These are phyloP conservation scores for Solanum bulbocastanum DNA, from an alignment of 257 asterid species.

Conservation along the genomic window DNA sequence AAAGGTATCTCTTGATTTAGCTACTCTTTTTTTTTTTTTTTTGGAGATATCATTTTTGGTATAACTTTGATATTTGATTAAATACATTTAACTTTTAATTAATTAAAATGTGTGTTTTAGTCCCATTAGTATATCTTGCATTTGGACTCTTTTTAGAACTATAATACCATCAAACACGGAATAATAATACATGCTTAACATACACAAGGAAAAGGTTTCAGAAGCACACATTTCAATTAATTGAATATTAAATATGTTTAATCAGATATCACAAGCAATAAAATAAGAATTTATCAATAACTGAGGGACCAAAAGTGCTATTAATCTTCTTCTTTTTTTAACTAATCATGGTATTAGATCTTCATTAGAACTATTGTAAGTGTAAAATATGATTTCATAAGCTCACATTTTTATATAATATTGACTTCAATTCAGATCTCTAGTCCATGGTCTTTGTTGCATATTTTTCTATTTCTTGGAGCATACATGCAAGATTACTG, in stretches of 20 bases:
- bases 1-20: constrained; percentile 28
- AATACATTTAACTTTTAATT: neutral
- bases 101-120: neutral
- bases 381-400: neutral
- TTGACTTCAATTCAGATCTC: constrained; percentile 23
- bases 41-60: neutral
- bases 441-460: constrained; percentile 45
- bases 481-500: constrained; percentile 56
- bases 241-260: neutral
- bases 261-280: neutral
- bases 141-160: neutral
- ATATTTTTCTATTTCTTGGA: constrained; percentile 45
- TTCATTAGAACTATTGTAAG: neutral
- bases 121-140: neutral
- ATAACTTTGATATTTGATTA: neutral
- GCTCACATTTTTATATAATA: neutral
- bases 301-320: neutral
- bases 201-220: neutral
- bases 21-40: neutral
- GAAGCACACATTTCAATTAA: neutral
- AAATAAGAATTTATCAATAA: neutral
- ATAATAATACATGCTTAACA: neutral
- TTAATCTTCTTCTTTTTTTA: neutral
- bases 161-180: neutral
- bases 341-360: neutral